Percentiles rank a stretch among this genome's conserved stretches.
Evolutionary conservation across 768 basidiomycete species (phyloP).

Genomic region (Suillus occidentalis): DNA sequence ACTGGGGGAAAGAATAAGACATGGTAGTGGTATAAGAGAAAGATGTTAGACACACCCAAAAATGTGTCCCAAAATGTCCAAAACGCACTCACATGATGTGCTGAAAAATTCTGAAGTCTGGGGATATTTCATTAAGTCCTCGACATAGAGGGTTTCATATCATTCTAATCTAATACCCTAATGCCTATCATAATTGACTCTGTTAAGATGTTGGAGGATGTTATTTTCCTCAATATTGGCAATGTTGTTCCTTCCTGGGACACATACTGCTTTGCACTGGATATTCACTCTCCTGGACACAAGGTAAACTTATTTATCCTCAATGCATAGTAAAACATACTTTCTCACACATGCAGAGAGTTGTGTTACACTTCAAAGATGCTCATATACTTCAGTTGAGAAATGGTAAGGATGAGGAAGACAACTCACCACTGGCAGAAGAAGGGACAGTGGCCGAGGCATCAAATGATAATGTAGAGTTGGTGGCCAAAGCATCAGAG

Average conservation of each 20-base stretch:
- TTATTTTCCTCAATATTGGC: constrained; percentile 4
- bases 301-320: constrained; percentile 1
- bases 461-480: too few species aligned
- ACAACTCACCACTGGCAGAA: background rate
- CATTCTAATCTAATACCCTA: background rate
- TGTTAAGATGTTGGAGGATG: background rate
- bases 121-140: background rate
- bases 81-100: background rate
- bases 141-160: background rate
- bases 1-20: background rate
- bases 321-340: background rate
- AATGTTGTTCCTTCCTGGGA: background rate
- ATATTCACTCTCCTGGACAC: background rate
- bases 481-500: too few species aligned
- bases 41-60: background rate
- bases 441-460: too few species aligned
- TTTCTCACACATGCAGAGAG: background rate
- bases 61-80: background rate
- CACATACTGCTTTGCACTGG: constrained; percentile 3
- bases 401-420: background rate
- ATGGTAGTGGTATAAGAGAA: constrained; percentile 1
- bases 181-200: background rate
- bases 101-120: background rate
- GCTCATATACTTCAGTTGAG: background rate
- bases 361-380: background rate